Percentiles rank a stretch among this genome's conserved stretches.
Evolutionary conservation across 345 rosid genomes (phyloP).

Genomic region (Geranium brycei): DNA sequence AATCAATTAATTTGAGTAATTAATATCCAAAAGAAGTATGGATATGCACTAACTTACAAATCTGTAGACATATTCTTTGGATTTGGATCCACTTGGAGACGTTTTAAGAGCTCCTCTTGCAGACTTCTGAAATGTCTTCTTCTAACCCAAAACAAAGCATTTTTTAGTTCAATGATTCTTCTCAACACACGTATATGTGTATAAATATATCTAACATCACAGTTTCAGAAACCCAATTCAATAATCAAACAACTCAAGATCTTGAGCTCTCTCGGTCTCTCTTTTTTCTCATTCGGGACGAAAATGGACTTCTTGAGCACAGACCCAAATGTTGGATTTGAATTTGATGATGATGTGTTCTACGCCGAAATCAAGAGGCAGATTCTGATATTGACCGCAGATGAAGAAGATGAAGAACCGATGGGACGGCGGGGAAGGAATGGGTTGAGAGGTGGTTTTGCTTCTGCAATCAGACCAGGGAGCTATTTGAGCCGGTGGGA

Average conservation of each 20-base stretch:
- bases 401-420: slow-evolving; percentile 10
- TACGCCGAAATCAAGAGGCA: slow-evolving; percentile 20
- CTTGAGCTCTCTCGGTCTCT: background rate
- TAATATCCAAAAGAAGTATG: background rate
- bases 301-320: background rate
- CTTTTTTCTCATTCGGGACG: background rate
- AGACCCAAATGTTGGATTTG: background rate
- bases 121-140: background rate
- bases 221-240: too few species aligned
- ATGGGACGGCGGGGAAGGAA: too few species aligned
- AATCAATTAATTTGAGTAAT: too few species aligned
- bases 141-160: background rate
- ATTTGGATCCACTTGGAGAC: background rate
- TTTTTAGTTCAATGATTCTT: background rate
- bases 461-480: background rate
- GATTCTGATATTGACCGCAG: slow-evolving; percentile 17
- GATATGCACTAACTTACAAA: background rate
- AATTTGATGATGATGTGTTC: slow-evolving; percentile 10
- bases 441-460: background rate
- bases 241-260: background rate
- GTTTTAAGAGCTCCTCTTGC: background rate
- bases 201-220: too few species aligned
- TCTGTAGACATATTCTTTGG: background rate
- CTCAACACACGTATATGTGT: background rate
- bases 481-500: background rate